A percentile compares a stretch with the other conserved stretches of the same genome.
Conservation (phyloP, 2,329 filamentous ascomycete species). For the Sclerotiophoma versabilis region DNA sequence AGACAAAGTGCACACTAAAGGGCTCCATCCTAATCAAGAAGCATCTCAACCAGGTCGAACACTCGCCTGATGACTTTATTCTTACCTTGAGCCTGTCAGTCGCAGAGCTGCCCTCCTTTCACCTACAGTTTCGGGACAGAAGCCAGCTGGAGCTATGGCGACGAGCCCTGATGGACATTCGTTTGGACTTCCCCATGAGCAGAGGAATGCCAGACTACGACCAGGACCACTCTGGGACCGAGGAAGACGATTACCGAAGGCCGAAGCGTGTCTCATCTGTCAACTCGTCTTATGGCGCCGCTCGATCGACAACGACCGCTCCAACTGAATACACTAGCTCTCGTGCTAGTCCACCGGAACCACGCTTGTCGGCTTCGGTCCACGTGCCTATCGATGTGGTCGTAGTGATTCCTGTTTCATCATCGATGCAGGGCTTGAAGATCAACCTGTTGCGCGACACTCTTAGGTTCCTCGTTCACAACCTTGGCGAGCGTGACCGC, state of each 20-base stretch:
- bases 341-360: constrained; percentile 50
- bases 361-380: constrained; percentile 61
- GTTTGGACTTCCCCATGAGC: constrained; percentile 66
- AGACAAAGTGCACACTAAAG: constrained; percentile 85
- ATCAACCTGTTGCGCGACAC: constrained; percentile 93
- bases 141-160: constrained; percentile 90
- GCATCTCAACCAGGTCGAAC: constrained; percentile 90
- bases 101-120: constrained; percentile 89
- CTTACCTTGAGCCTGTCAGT: constrained; percentile 92
- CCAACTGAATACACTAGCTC: constrained; percentile 90
- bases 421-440: constrained; percentile 99
- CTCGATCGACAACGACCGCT: constrained; percentile 83
- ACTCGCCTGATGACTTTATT: constrained; percentile 75
- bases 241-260: constrained; percentile 84
- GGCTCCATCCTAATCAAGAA: constrained; percentile 98
- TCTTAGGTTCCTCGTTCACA: constrained; percentile 88
- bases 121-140: constrained; percentile 84
- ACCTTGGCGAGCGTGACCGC: constrained; percentile 87
- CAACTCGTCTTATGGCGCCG: constrained; percentile 83
- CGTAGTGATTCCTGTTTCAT: constrained; percentile 94
- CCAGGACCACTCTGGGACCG: constrained; percentile 78
- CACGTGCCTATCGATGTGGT: constrained; percentile 96
- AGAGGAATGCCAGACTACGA: constrained; percentile 77
- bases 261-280: constrained; percentile 79
- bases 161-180: constrained; percentile 82